Base-by-base conservation (phyloP, 495 filamentous ascomycete genomes). In the Aspergillus cristatus region DNA sequence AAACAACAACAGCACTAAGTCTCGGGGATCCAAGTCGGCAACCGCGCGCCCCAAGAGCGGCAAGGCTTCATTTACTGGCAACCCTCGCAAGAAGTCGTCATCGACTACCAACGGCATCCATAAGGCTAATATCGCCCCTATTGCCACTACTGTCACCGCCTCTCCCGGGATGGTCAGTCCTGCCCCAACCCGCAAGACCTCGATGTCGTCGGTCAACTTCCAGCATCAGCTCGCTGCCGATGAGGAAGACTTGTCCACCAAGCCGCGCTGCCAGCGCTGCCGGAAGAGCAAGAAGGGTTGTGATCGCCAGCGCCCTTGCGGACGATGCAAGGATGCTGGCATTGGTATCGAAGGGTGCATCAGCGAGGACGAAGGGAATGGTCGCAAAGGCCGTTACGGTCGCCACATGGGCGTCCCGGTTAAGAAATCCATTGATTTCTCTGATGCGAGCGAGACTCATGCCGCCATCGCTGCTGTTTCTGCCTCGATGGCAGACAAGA, bases 231-330 rank as follows among this genome's bases (percentile, higher is more conserved):
- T 88, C 34, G 83, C 76, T 32, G 78, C 77, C 3, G 91, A 94
- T 43, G 85, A 94, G 30, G 86, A 93, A 34, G 88, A 94, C 46
- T 66, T 94, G 14, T 93, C 86, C 1, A 86, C 82, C 26, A 95
- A 96, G 63, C 91, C 91, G 18, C 89, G 91, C 46, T 98, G 91
- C 71, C 91, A 97, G 56, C 84, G 91, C 32, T 98, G 91, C 69
- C 81, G 91, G 43, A 97, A 97, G 75, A 96, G 89, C 58, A 98
- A 98, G 73, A 98, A 98, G 63, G 91, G 91, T 5, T 98, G 91
- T 55, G 93, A 98, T 68, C 80, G 91, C 37, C 88, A 95, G 53
- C 79, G 91, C 28, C 91, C 91, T 8, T 98, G 91, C 53, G 84
- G 85, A 26, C 76, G 91, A 42, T 98, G 91, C 76, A 85, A 86